Conservation (phyloP, 768 basidiomycete genomes). For the Podaxis rugospora region DNA sequence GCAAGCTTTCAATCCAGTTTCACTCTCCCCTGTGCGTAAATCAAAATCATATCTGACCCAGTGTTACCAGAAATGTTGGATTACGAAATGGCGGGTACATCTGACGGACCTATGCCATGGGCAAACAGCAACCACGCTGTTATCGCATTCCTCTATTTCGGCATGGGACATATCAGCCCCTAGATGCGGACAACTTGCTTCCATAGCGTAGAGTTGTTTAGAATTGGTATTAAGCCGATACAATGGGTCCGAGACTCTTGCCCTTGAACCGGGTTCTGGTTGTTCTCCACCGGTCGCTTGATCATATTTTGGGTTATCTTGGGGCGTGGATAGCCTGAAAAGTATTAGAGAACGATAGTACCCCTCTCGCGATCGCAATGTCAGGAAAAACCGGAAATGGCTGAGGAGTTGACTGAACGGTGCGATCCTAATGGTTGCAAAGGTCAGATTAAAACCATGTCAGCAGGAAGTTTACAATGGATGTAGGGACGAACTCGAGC, state of each 20-base stretch:
- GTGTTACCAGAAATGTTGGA: background rate
- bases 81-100: background rate
- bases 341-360: constrained; percentile 59
- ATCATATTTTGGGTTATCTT: constrained; percentile 9
- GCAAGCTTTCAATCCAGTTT: constrained; percentile 65
- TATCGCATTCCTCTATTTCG: constrained; percentile 68
- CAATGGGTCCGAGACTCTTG: constrained; percentile 11
- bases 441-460: background rate
- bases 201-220: constrained; percentile 70
- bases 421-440: constrained; percentile 31
- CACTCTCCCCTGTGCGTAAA: constrained; percentile 63
- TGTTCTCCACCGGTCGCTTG: constrained; percentile 2
- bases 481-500: constrained; percentile 19
- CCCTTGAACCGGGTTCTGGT: constrained; percentile 1
- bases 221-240: constrained; percentile 14
- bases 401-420: constrained; percentile 39
- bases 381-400: constrained; percentile 58
- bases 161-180: constrained; percentile 80
- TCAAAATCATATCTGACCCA: constrained; percentile 66
- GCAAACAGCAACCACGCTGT: constrained; percentile 60
- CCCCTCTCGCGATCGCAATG: constrained; percentile 54
- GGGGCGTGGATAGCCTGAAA: constrained; percentile 49
- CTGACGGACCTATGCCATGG: constrained; percentile 64
- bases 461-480: background rate
- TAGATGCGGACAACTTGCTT: constrained; percentile 75